Conservation (phyloP, 345 rosid species). For the Rhizophora mangle region DNA sequence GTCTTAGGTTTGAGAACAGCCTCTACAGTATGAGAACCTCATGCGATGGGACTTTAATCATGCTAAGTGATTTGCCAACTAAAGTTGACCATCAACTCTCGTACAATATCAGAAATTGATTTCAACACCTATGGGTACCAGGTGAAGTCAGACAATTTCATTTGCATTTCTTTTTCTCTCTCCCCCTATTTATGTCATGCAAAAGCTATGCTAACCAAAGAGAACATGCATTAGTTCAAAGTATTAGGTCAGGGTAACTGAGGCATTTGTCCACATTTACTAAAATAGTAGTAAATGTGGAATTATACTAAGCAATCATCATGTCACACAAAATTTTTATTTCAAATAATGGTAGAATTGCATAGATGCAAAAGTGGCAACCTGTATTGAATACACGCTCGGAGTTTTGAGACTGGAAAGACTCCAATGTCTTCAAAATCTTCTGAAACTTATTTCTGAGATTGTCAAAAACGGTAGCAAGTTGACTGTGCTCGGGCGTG, state of each 20-base stretch:
- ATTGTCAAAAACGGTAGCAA: slow-evolving; percentile 34
- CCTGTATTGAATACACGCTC: slow-evolving; percentile 86
- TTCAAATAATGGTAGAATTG: no score
- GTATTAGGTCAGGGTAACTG: no score
- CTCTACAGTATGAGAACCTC: no score
- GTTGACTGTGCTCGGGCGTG: slow-evolving; percentile 45
- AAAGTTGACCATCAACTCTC: not conserved
- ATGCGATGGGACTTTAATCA: no score
- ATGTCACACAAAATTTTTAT: no score
- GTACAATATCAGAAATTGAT: not conserved
- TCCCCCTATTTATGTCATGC: not conserved
- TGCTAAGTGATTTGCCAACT: no score
- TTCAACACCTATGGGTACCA: not conserved
- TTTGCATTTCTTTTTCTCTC: not conserved
- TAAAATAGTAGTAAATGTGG: no score
- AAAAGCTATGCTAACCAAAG: not conserved
- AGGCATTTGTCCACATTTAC: no score
- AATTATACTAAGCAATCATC: no score
- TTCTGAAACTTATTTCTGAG: slow-evolving; percentile 41
- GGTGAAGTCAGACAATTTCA: not conserved
- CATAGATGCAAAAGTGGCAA: slow-evolving; percentile 19
- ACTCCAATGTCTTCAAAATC: slow-evolving; percentile 43
- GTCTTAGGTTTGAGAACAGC: no score
- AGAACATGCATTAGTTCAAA: no score
- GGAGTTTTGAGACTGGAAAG: slow-evolving; percentile 78